A percentile compares a stretch with the other conserved stretches of the same genome.
These are phyloP conservation scores for Anethum foeniculum DNA, from an alignment of 140 eudicot genomes.

Conservation along the genomic window DNA sequence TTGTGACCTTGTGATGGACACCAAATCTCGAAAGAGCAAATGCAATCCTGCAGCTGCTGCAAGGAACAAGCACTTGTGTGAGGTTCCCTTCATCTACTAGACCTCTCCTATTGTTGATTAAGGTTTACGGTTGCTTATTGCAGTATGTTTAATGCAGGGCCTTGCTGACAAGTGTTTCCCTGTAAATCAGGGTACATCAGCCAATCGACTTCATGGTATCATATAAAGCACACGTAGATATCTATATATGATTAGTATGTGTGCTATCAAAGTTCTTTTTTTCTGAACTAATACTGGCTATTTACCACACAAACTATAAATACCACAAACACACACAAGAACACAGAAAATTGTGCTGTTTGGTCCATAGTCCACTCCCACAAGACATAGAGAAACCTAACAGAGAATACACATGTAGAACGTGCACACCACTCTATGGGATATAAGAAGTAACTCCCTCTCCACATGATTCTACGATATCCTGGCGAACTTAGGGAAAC, in stretches of 20 bases:
- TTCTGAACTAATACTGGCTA: background rate
- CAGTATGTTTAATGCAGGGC: constrained; percentile 43
- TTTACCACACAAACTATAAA: background rate
- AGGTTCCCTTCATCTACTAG: constrained; percentile 45
- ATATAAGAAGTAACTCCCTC: background rate
- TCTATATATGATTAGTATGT: background rate
- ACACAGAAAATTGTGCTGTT: background rate
- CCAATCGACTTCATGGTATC: constrained; percentile 83
- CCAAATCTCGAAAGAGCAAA: constrained; percentile 50
- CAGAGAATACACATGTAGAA: background rate
- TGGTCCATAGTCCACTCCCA: background rate
- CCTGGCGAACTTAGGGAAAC: background rate
- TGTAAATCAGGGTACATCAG: constrained; percentile 64
- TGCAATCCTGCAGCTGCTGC: constrained; percentile 96
- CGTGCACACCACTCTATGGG: background rate
- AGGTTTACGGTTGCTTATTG: constrained; percentile 10
- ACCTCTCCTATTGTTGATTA: background rate
- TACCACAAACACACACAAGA: background rate
- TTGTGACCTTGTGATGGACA: constrained; percentile 49
- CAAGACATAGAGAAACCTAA: background rate
- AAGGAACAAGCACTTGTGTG: constrained; percentile 81
- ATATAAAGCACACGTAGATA: background rate
- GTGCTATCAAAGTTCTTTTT: background rate
- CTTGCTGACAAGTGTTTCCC: constrained; percentile 84
- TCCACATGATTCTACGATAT: background rate